A percentile compares a stretch with the other conserved stretches of the same genome.
These are phyloP conservation scores for Flaveria sonorensis DNA, from an alignment of 129 eudicot genomes.

Conservation along the genomic window DNA sequence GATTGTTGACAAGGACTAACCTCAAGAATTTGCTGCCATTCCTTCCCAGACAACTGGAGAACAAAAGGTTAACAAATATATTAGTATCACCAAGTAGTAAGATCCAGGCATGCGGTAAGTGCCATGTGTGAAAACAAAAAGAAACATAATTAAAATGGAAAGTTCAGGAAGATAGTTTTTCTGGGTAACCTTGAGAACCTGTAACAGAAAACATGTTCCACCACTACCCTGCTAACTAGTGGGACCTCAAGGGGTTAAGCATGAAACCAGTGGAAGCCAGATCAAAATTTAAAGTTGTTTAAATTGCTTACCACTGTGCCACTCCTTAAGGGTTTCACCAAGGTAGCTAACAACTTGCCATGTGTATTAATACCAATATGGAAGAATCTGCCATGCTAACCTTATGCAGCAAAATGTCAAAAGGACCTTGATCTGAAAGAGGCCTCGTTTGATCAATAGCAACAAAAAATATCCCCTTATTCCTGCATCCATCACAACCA, in stretches of 20 bases:
- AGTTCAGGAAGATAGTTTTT: slow-evolving; percentile 24
- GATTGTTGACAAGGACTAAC: slow-evolving; percentile 42
- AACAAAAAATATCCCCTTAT: slow-evolving; percentile 88
- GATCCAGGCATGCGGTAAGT: neutral
- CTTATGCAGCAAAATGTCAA: slow-evolving; percentile 88
- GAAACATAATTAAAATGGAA: neutral
- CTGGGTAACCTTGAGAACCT: neutral
- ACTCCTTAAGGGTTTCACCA: neutral
- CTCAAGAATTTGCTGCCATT: slow-evolving; percentile 88
- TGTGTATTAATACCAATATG: slow-evolving; percentile 33
- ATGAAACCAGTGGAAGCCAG: neutral
- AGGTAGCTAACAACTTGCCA: slow-evolving; percentile 4
- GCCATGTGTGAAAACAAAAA: neutral
- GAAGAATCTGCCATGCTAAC: slow-evolving; percentile 44
- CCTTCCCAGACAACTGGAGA: slow-evolving; percentile 79
- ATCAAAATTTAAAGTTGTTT: too few species aligned
- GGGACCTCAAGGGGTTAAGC: neutral
- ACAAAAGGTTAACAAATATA: neutral
- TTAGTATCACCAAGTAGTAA: slow-evolving; percentile 18
- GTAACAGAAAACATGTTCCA: neutral
- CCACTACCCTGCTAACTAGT: neutral
- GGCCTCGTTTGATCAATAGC: slow-evolving; percentile 84
- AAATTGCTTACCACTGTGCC: neutral
- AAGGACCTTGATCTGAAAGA: slow-evolving; percentile 97
- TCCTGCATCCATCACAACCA: slow-evolving; percentile 51